phyloP scores from a whole-genome alignment of 2,329 filamentous ascomycete genomes.

The Botrytis fabae region DNA sequence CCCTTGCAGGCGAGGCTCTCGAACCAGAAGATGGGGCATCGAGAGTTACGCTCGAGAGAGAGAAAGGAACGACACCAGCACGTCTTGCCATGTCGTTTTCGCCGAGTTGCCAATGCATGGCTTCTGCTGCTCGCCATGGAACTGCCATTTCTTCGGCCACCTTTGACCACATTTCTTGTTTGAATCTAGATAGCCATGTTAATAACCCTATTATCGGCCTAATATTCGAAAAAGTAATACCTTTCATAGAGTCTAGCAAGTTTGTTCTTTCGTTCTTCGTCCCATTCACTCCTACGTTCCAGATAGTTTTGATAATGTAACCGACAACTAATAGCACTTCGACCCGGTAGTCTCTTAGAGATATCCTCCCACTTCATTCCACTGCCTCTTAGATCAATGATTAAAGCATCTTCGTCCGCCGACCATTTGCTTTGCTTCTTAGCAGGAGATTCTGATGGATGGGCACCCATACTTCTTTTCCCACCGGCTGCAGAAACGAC shows the following conservation, averaged over 20 bases:
- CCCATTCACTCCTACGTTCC: slow-evolving; percentile 90
- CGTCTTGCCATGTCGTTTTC: slow-evolving; percentile 91
- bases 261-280: slow-evolving; percentile 97
- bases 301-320: slow-evolving; percentile 97
- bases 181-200: slow-evolving; percentile 65
- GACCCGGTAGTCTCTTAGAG: slow-evolving; percentile 82
- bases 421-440: slow-evolving; percentile 99
- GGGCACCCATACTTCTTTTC: slow-evolving; percentile 55
- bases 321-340: slow-evolving; percentile 91
- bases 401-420: slow-evolving; percentile 85
- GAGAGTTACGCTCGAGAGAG: slow-evolving; percentile 58
- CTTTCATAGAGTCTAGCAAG: slow-evolving; percentile 92
- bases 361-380: slow-evolving; percentile 99
- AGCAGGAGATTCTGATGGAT: slow-evolving; percentile 66
- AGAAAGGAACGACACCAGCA: slow-evolving; percentile 86
- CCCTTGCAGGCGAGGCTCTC: slow-evolving; percentile 47
- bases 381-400: slow-evolving; percentile 84
- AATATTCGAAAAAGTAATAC: slow-evolving; percentile 50
- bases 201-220: slow-evolving; percentile 2
- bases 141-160: slow-evolving; percentile 93
- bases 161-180: slow-evolving; percentile 96
- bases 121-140: slow-evolving; percentile 92
- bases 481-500: slow-evolving; percentile 36
- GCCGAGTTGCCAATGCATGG: slow-evolving; percentile 97
- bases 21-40: slow-evolving; percentile 45